Percentiles rank a stretch among this genome's conserved stretches.
Evolutionary conservation across 257 asterid genomes (phyloP).

Genomic region (Leonotis leonurus): DNA sequence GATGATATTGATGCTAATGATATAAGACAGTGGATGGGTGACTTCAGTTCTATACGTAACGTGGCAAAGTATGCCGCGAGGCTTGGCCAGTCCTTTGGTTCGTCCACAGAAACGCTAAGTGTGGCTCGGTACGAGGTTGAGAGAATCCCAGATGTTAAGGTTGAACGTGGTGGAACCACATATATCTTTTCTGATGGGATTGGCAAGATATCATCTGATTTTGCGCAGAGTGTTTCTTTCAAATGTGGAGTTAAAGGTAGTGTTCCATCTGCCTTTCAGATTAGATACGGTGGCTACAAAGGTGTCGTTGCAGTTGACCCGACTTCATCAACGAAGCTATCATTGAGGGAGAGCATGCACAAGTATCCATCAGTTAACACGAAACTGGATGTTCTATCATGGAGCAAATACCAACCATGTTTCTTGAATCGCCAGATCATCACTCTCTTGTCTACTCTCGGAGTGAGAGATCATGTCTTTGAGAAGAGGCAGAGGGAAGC

Average conservation of each 20-base stretch:
- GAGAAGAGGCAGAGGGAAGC: slow-evolving; percentile 64
- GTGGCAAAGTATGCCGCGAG: slow-evolving; percentile 95
- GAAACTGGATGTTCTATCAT: slow-evolving; percentile 62
- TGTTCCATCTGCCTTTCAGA: slow-evolving; percentile 80
- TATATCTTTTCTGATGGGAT: slow-evolving; percentile 85
- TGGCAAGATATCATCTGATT: slow-evolving; percentile 70
- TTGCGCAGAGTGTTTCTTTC: slow-evolving; percentile 56
- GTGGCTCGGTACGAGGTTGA: slow-evolving; percentile 45
- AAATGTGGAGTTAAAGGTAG: slow-evolving; percentile 50
- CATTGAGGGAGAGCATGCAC: slow-evolving; percentile 67
- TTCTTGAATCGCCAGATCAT: slow-evolving; percentile 75
- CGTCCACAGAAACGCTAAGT: slow-evolving; percentile 67
- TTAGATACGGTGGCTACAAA: slow-evolving; percentile 83
- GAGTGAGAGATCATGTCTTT: slow-evolving; percentile 51
- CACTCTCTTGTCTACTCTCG: slow-evolving; percentile 77
- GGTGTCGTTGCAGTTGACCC: slow-evolving; percentile 89
- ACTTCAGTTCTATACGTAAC: slow-evolving; percentile 54
- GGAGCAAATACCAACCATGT: slow-evolving; percentile 88
- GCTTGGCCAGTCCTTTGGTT: slow-evolving; percentile 95
- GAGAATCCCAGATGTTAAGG: slow-evolving; percentile 41
- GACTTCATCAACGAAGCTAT: slow-evolving; percentile 42
- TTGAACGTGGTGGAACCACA: slow-evolving; percentile 1
- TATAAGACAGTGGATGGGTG: slow-evolving; percentile 84
- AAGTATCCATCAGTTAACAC: slow-evolving; percentile 59
- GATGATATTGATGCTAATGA: slow-evolving; percentile 33